Evolutionary conservation across 1,139 yeast genomes (phyloP).

Genomic region (Candida tunisiensis): DNA sequence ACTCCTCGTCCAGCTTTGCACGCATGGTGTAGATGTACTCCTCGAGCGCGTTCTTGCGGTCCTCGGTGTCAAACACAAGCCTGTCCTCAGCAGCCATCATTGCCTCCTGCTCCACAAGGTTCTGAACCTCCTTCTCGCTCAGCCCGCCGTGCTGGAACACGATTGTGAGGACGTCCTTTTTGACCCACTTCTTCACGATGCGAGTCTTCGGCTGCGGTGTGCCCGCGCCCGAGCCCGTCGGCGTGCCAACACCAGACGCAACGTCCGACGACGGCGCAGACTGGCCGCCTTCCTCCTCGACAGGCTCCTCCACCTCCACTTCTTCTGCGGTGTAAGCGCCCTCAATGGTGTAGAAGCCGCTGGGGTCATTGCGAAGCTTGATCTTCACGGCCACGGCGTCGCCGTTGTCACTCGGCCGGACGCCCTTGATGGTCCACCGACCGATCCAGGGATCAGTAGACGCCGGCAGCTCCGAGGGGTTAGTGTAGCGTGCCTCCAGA

Average conservation of each 20-base stretch:
- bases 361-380: constrained; percentile 93
- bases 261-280: not conserved
- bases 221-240: constrained; percentile 33
- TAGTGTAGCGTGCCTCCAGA: constrained; percentile 74
- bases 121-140: constrained; percentile 38
- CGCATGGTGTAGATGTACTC: constrained; percentile 96
- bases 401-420: constrained; percentile 61
- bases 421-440: constrained; percentile 78
- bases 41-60: constrained; percentile 94
- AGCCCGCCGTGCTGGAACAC: constrained; percentile 50
- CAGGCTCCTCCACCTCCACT: constrained; percentile 63
- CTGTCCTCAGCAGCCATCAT: constrained; percentile 80
- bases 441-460: constrained; percentile 56
- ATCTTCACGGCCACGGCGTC: constrained; percentile 74
- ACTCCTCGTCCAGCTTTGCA: constrained; percentile 90
- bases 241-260: constrained; percentile 1
- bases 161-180: constrained; percentile 63
- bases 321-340: constrained; percentile 93
- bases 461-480: constrained; percentile 53
- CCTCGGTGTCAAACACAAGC: constrained; percentile 97
- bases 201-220: constrained; percentile 70
- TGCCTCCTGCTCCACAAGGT: constrained; percentile 65
- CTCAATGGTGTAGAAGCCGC: constrained; percentile 89
- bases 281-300: constrained; percentile 33
- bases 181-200: constrained; percentile 86